Conservation (phyloP, 495 filamentous ascomycete genomes). For the Filosporella fistucella region DNA sequence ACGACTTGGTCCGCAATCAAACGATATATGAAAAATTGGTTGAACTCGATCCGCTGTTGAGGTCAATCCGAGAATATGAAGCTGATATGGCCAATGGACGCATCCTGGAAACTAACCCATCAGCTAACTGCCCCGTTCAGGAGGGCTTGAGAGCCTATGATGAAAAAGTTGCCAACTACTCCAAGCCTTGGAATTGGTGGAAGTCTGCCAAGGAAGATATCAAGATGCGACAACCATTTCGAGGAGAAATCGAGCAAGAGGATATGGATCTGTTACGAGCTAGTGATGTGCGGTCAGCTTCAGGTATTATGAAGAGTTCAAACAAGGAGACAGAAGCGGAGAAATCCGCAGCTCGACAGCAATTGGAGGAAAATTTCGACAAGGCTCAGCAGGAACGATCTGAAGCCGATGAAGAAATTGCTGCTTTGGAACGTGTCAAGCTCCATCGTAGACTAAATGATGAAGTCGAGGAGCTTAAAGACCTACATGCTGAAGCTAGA, state of each 20-base stretch:
- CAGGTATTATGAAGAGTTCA: constrained; percentile 24
- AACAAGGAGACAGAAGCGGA: constrained; percentile 25
- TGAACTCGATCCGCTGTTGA: neutral
- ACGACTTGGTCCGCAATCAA: too few relatives aligned
- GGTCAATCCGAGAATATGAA: neutral
- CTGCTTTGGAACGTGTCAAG: constrained; percentile 11
- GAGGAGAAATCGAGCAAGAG: constrained; percentile 24
- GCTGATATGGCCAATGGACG: neutral
- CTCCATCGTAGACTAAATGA: neutral
- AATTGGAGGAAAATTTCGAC: constrained; percentile 29
- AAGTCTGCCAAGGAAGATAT: neutral
- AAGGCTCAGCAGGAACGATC: constrained; percentile 1
- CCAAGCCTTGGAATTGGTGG: too few relatives aligned
- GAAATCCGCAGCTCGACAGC: constrained; percentile 24
- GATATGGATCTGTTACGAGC: constrained; percentile 40
- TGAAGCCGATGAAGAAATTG: constrained; percentile 19
- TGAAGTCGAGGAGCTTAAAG: constrained; percentile 10
- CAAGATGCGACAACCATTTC: neutral
- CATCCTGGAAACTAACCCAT: neutral
- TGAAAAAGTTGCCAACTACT: constrained; percentile 2
- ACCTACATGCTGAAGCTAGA: constrained; percentile 5
- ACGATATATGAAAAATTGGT: neutral
- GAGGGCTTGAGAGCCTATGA: constrained; percentile 17
- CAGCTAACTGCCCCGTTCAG: neutral
- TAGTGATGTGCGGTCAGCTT: constrained; percentile 44